phyloP scores from a whole-genome alignment of 2,329 filamentous ascomycete genomes.

The Sclerotinia trifoliorum region DNA sequence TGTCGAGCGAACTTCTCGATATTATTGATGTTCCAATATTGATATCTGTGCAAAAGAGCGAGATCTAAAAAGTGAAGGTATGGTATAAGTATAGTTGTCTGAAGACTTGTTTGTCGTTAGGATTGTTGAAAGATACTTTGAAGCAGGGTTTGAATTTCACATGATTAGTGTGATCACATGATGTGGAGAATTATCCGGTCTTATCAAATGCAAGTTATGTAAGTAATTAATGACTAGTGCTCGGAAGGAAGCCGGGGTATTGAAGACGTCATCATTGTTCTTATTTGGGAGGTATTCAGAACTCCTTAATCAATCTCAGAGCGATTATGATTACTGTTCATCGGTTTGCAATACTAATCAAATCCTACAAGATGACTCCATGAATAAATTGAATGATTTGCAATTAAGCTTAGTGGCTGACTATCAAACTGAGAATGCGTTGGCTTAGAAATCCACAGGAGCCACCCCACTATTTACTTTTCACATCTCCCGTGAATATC shows the following conservation, averaged over 20 bases:
- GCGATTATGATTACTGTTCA: not conserved
- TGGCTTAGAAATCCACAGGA: constrained; percentile 16
- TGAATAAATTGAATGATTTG: not conserved
- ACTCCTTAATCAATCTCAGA: not conserved
- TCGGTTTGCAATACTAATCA: not conserved
- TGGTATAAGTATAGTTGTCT: not conserved
- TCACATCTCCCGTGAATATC: not conserved
- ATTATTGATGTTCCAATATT: not conserved
- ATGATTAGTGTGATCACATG: not conserved
- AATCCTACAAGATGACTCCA: not conserved
- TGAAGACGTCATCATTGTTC: not conserved
- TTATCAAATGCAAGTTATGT: no score
- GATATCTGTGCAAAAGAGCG: not conserved
- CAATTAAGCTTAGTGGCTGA: not conserved
- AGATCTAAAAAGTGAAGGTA: not conserved
- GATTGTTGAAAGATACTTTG: constrained; percentile 2
- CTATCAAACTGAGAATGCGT: not conserved
- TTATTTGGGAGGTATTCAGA: not conserved
- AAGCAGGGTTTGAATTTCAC: constrained; percentile 7
- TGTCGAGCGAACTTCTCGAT: constrained; percentile 15
- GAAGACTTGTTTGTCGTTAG: not conserved
- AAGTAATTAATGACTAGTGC: not conserved
- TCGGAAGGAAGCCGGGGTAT: not conserved
- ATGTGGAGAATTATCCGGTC: not conserved
- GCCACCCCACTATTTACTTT: constrained; percentile 14